Base-by-base conservation (phyloP, 2,329 filamentous ascomycete genomes). In the Fusarium anthophilum region DNA sequence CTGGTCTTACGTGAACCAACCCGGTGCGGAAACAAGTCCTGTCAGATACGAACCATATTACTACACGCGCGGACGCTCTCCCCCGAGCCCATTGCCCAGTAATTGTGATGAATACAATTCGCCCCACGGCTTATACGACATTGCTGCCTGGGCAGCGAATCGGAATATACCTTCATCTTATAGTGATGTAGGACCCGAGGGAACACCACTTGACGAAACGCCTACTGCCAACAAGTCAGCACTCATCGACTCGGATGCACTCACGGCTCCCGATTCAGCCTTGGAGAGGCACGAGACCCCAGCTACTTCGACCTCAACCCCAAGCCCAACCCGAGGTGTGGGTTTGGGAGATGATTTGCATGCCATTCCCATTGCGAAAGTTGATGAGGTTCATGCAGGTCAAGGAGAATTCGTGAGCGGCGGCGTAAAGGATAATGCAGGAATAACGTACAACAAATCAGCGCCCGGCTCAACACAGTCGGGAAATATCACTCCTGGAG, bases 1-100 rank as follows among this genome's bases (percentile, higher is more conserved):
- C 54, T 88, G 86, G 86, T 79, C 84, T 22, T 84, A 83, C 71
- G 81, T 81, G 54, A 80, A 80, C 35, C 82, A 82, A 41, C 80
- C 81, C 3, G 83, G 83, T 66, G 80, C 81, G 48, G 81, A 84
- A 48, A 70, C 78, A 78, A 77, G 78, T 76, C 61, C 81, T 65
- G 55, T 81, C 72, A 54, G 79, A 79, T 69, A 86, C 24, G 86
- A 87, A 38, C 80, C 83, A 4, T 85, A 85, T 74, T 87, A 85
- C 72, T 85, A 86, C 11, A 83, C 82, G 17, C 82, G 88, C 50
- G 88, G 88, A 11, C 84, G 88, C 37, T 90, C 88, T 30, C 88
- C 88, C 3, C 87, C 88, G 1, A 88, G 87, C 45, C 86, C 86
- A 18, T 77, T 85, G 41, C 85, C 86, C 26, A 86, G 83, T 66